Evolutionary conservation across 495 filamentous ascomycete genomes (phyloP).

Genomic region (Elasticomyces elasticus): DNA sequence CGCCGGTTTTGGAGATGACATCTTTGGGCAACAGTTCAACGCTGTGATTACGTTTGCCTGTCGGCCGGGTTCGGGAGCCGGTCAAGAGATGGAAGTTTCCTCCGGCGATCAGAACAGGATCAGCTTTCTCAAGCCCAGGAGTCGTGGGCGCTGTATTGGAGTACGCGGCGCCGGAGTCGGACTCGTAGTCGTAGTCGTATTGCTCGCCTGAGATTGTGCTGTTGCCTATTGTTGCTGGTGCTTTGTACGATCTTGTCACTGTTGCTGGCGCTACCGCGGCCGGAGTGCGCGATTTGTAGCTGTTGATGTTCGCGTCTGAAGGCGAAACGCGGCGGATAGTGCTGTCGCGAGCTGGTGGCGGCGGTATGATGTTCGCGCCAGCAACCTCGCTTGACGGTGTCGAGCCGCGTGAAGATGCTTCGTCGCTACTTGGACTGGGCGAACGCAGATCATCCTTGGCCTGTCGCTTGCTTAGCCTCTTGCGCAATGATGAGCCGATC

Average conservation of each 20-base stretch:
- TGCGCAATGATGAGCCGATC: neutral
- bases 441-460: neutral
- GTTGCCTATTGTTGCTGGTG: neutral
- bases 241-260: neutral
- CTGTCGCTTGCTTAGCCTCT: conserved; percentile 3
- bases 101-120: neutral
- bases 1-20: neutral
- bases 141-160: neutral
- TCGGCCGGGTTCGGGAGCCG: neutral
- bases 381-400: neutral
- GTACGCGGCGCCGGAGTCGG: neutral
- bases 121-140: neutral
- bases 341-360: neutral
- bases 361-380: neutral
- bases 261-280: neutral
- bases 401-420: neutral
- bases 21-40: neutral
- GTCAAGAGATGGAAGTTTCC: neutral
- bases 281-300: neutral
- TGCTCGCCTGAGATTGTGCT: neutral
- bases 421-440: neutral
- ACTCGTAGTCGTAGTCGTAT: neutral
- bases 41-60: neutral
- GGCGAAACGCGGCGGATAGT: neutral
- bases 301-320: neutral